phyloP scores from a whole-genome alignment of 129 eudicot genomes.

The Saussurea involucrata region DNA sequence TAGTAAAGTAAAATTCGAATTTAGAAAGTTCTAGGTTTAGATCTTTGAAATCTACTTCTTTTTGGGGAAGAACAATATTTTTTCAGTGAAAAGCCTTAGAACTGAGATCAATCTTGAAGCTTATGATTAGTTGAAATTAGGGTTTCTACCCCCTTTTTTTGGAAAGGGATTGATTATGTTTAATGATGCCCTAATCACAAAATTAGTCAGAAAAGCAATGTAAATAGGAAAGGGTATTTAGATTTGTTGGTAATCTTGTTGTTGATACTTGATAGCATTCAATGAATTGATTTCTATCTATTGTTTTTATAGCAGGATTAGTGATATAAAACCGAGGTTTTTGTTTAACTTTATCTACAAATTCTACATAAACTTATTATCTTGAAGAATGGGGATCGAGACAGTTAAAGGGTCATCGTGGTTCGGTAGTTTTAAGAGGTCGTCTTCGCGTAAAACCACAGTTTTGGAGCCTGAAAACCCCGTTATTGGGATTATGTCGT shows the following conservation, averaged over 20 bases:
- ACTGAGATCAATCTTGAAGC: background rate
- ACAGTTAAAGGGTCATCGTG: conserved; percentile 47
- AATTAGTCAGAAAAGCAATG: background rate
- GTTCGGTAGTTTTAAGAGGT: conserved; percentile 57
- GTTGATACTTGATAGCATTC: background rate
- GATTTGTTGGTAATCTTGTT: background rate
- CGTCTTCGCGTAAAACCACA: conserved; percentile 41
- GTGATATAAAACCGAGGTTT: background rate
- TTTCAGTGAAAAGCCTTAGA: background rate
- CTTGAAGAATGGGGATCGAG: conserved; percentile 37
- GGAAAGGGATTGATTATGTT: background rate
- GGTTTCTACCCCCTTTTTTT: background rate
- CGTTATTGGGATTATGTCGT: conserved; percentile 62
- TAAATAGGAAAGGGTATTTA: background rate
- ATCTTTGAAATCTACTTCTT: conserved; percentile 4
- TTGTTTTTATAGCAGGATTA: conserved; percentile 17
- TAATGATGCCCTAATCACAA: background rate
- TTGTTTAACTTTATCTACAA: background rate
- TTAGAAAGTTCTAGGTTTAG: background rate
- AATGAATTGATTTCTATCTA: background rate
- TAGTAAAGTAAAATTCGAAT: background rate
- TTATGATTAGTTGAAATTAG: background rate
- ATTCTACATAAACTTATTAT: background rate
- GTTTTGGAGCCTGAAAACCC: conserved; percentile 45
- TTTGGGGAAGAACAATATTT: background rate